Base-by-base conservation (phyloP, 2,329 filamentous ascomycete genomes). In the Pseudovirgaria hyperparasitica region DNA sequence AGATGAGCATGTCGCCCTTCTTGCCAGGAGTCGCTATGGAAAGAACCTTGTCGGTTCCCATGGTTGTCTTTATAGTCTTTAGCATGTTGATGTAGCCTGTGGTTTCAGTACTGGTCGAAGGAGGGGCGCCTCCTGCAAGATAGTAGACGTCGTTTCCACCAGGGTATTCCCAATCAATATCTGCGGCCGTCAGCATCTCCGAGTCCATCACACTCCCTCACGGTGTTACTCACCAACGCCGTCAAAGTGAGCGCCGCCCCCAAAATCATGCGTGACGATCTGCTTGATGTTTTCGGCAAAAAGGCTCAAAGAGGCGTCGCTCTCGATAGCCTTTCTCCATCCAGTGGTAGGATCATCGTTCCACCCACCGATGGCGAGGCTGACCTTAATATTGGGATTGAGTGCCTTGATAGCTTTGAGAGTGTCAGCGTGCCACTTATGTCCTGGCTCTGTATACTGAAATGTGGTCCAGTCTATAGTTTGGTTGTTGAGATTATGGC, bases 331-430 rank as follows among this genome's bases (percentile, higher is more conserved):
- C 2, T 32, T 48, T 0, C 66, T 63, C 41, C 80, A 84, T 0
- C 76, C 77, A 6, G 50, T 46, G 1, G 67, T 73, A n/a, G n/a
- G n/a, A n/a, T n/a, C n/a, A 33, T 82, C 74, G 0, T 76, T 77
- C 78, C 79, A 85, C 27, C 78, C 79, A 8, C 79, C 79, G 35
- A 85, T 71, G 12, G 79, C 76, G 19, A 84, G 62, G 56, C 77
- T 65, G 13, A 84, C 52, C 38, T 77, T 74, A 12, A 74, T 73
- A 15, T 58, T 58, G 0, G 62, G 45, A n/a, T n/a, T n/a, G n/a
- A n/a, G n/a, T n/a, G n/a, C n/a, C n/a, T n/a, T n/a, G n/a, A n/a
- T n/a, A n/a, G n/a, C n/a, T n/a, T n/a, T n/a, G n/a, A n/a, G n/a
- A n/a, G n/a, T n/a, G n/a, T n/a, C n/a, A n/a, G n/a, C n/a, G n/a